Base-by-base conservation (phyloP, 441 rosid genomes). In the Adansonia madagascariensis region DNA sequence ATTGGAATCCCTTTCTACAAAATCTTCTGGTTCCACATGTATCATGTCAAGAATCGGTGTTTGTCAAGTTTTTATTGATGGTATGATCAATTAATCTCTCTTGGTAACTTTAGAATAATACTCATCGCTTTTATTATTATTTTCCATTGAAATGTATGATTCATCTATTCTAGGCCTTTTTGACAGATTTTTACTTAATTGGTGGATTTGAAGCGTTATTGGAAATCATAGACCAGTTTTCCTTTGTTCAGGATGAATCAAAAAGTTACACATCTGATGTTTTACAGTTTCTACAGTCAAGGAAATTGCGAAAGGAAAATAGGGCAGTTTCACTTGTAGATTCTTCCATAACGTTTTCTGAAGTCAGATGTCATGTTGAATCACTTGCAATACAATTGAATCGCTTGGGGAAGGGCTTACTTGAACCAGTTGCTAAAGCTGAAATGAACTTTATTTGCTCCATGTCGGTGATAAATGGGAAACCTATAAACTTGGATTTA, bases 11-110 rank as follows among this genome's bases (percentile, higher is more conserved):
- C 35, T 53, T 61, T 22, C 65, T 75, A 81, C 74, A 72, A 82
- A 77, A 52, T 83, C 82, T 78, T 84, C 84, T 3, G 80, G 80
- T 75, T 73, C 85, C 75, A 80, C 83, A 31, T 89, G 92, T 85
- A 76, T 92, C 79, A 96, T 94, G 97, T 86, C 88, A 81, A 89
- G 86, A 83, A 85, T 96, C 60, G 77, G 79, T 46, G 64, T 59
- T 71, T 92, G 94, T 84, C 90, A 91, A 87, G 65, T 94, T 75
- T 20, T 85, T 83, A 86, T 75, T 50, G 91, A 91, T 85, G 99
- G 99, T 96, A 90, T 47, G 88, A 80, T 76, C 72, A 62, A 78
- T 81, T 73, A 20, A 39, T 44, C 39, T 79, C 78, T 67, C 53
- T 73, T 76, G 65, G 55, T 81, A 56, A 74, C 41, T 75, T 55